Conservation (phyloP, 208 protist genomes). For the Crithidia brevicula region DNA sequence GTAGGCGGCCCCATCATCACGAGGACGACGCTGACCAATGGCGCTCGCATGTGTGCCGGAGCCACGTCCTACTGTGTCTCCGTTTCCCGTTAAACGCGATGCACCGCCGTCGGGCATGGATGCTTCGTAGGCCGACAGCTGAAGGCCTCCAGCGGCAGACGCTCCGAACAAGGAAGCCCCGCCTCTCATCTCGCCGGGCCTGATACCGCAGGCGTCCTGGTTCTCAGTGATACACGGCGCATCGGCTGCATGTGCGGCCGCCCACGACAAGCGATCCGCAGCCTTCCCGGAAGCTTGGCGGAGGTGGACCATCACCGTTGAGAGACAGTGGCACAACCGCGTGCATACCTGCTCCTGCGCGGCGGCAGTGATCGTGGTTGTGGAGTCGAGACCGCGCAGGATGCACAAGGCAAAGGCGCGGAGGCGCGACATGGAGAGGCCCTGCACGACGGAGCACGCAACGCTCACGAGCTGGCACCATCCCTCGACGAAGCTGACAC, state of each 20-base stretch:
- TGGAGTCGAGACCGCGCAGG: constrained; percentile 48
- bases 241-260: background rate
- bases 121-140: no score
- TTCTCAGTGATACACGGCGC: background rate
- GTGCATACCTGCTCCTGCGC: constrained; percentile 82
- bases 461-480: constrained; percentile 71
- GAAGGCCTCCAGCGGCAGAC: no score
- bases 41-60: background rate
- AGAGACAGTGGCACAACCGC: constrained; percentile 58
- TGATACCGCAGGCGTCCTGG: background rate
- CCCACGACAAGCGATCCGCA: background rate
- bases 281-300: background rate
- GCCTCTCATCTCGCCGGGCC: no score
- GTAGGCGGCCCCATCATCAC: background rate
- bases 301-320: constrained; percentile 70
- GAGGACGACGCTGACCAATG: constrained; percentile 19
- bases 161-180: no score
- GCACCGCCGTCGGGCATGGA: no score
- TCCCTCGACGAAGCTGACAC: constrained; percentile 78
- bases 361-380: constrained; percentile 60
- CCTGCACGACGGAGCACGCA: constrained; percentile 46
- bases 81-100: background rate
- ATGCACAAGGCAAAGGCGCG: constrained; percentile 51
- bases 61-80: background rate
- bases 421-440: constrained; percentile 46